Conservation (phyloP, 169 alveolate genomes). For the Plasmodium relictum region DNA sequence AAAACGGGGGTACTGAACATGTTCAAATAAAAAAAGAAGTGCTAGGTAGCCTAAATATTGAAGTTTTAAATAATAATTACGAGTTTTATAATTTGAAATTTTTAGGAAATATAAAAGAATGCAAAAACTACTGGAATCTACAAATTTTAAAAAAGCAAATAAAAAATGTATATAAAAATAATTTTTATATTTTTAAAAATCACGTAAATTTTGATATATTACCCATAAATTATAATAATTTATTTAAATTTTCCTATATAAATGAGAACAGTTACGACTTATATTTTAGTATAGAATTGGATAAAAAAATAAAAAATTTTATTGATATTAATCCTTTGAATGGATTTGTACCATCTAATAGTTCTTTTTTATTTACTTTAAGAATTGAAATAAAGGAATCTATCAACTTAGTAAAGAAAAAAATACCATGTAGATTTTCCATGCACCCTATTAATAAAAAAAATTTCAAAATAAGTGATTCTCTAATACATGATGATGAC, state of each 20-base stretch:
- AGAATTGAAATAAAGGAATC: constrained; percentile 50
- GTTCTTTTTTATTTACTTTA: constrained; percentile 29
- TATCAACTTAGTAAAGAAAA: constrained; percentile 29
- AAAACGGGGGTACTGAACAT: background rate
- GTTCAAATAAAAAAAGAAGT: constrained; percentile 7
- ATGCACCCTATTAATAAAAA: constrained; percentile 22
- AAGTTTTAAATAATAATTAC: constrained; percentile 60
- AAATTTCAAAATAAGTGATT: constrained; percentile 23
- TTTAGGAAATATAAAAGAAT: constrained; percentile 63
- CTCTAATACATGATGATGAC: constrained; percentile 28
- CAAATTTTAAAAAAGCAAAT: constrained; percentile 43
- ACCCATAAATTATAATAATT: constrained; percentile 58
- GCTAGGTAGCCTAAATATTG: constrained; percentile 45
- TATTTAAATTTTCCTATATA: constrained; percentile 30
- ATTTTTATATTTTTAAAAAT: constrained; percentile 48
- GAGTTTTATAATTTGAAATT: constrained; percentile 69
- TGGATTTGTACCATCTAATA: constrained; percentile 52
- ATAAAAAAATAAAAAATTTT: constrained; percentile 54
- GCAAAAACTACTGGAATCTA: constrained; percentile 65
- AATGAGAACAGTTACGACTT: constrained; percentile 51
- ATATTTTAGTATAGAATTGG: constrained; percentile 59
- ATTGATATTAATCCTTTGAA: constrained; percentile 26
- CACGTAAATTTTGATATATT: constrained; percentile 68
- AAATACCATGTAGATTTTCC: constrained; percentile 57
- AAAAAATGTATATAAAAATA: constrained; percentile 32